Evolutionary conservation across 106 monocot species (phyloP).

Genomic region (Apostasia shenzhenica): DNA sequence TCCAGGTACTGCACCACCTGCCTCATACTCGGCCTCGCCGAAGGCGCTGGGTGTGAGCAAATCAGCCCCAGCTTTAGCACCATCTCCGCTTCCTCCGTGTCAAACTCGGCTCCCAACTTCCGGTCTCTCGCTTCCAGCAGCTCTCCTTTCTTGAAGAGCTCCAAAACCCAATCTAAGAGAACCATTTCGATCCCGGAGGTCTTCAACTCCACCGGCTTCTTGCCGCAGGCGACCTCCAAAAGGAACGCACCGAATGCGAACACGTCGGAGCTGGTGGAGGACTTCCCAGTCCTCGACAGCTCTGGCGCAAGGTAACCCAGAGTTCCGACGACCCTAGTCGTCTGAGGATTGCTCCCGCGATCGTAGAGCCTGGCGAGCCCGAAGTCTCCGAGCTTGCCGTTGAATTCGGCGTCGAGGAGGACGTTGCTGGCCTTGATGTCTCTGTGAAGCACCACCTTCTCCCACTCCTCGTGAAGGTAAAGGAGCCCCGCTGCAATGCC

Average conservation of each 20-base stretch:
- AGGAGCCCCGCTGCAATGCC: constrained; percentile 19
- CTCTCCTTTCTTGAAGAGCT: constrained; percentile 6
- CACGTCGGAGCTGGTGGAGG: constrained; percentile 9
- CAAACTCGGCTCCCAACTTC: not conserved
- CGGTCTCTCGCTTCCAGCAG: constrained; percentile 9
- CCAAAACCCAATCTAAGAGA: constrained; percentile 19
- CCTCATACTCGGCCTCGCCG: constrained; percentile 17
- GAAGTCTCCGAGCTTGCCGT: constrained; percentile 19
- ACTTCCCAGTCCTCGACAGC: constrained; percentile 14
- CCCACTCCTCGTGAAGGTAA: constrained; percentile 25
- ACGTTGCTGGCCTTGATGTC: constrained; percentile 49
- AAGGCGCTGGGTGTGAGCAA: constrained; percentile 18
- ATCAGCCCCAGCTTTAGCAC: constrained; percentile 14
- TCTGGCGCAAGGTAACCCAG: constrained; percentile 20
- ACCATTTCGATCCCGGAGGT: not conserved
- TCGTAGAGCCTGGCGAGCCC: constrained; percentile 21
- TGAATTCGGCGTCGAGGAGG: constrained; percentile 11
- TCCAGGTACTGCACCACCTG: constrained; percentile 18
- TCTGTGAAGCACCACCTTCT: constrained; percentile 29
- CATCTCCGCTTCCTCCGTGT: constrained; percentile 10
- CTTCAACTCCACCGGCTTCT: constrained; percentile 14
- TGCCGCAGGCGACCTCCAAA: constrained; percentile 21
- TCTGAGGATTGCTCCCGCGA: constrained; percentile 18
- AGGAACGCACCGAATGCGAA: constrained; percentile 21
- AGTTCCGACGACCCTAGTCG: constrained; percentile 19